These are phyloP conservation scores for Yamadazyma sp. DNA, from an alignment of 1,139 yeast genomes.

Conservation along the genomic window DNA sequence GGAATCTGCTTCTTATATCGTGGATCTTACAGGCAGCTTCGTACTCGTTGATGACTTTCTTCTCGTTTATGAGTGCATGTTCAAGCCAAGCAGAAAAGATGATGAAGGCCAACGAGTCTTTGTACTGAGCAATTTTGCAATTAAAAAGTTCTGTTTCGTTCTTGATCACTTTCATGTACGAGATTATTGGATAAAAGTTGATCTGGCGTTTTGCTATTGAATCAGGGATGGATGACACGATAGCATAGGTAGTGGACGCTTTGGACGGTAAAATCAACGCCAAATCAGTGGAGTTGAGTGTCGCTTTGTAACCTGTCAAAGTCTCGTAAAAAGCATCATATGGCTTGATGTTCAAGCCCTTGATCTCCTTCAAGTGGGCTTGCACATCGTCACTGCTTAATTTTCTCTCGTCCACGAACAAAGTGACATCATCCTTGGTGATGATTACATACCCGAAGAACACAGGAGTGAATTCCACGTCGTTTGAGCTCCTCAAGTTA, in stretches of 20 bases:
- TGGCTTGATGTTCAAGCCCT: conserved; percentile 28
- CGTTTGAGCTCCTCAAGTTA: conserved; percentile 47
- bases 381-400: conserved; percentile 19
- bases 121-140: conserved; percentile 42
- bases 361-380: conserved; percentile 24
- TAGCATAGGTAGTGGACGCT: conserved; percentile 33
- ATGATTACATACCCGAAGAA: conserved; percentile 50
- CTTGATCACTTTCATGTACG: conserved; percentile 37
- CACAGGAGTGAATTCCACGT: conserved; percentile 50
- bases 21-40: conserved; percentile 46
- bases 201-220: conserved; percentile 27
- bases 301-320: conserved; percentile 22
- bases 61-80: conserved; percentile 29
- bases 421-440: conserved; percentile 24
- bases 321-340: conserved; percentile 35
- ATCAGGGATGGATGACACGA: conserved; percentile 29
- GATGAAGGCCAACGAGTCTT: conserved; percentile 45
- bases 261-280: conserved; percentile 34
- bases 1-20: conserved; percentile 39
- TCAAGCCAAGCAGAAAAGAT: conserved; percentile 46
- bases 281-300: conserved; percentile 17
- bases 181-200: conserved; percentile 32
- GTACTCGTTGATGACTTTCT: conserved; percentile 32
- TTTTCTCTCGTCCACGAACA: conserved; percentile 43
- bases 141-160: conserved; percentile 40